Evolutionary conservation across 495 filamentous ascomycete genomes (phyloP).

Genomic region (Talaromyces liani): DNA sequence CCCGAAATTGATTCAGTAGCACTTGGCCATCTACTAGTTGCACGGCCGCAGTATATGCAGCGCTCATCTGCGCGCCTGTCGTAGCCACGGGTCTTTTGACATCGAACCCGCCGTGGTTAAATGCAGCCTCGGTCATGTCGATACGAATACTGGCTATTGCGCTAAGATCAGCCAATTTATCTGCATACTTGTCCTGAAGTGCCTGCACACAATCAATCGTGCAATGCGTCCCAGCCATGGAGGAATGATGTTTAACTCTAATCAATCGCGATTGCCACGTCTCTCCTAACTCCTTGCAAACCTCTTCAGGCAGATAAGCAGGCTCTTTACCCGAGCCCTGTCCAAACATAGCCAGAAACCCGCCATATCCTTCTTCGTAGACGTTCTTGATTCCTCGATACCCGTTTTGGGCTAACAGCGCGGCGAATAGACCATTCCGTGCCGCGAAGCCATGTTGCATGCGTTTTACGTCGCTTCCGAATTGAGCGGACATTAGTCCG

Average conservation of each 20-base stretch:
- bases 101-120: constrained; percentile 33
- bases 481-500: too few relatives aligned
- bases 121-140: constrained; percentile 22
- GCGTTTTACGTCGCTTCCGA: too few relatives aligned
- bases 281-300: constrained; percentile 27
- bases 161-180: constrained; percentile 13
- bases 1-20: constrained; percentile 23
- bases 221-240: constrained; percentile 26
- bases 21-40: constrained; percentile 34
- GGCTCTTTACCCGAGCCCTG: constrained; percentile 23
- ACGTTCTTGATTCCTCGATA: constrained; percentile 41
- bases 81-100: constrained; percentile 25
- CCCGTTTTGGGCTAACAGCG: constrained; percentile 8
- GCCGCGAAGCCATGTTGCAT: too few relatives aligned
- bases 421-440: too few relatives aligned
- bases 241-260: constrained; percentile 32
- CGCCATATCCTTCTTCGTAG: constrained; percentile 34
- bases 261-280: constrained; percentile 33
- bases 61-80: constrained; percentile 38
- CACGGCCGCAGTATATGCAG: constrained; percentile 31
- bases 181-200: constrained; percentile 19
- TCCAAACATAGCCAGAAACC: constrained; percentile 33
- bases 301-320: constrained; percentile 18
- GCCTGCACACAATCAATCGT: constrained; percentile 22
- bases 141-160: constrained; percentile 20